Base-by-base conservation (phyloP, 75 land plant genomes). In the Cunninghamia lanceolata region DNA sequence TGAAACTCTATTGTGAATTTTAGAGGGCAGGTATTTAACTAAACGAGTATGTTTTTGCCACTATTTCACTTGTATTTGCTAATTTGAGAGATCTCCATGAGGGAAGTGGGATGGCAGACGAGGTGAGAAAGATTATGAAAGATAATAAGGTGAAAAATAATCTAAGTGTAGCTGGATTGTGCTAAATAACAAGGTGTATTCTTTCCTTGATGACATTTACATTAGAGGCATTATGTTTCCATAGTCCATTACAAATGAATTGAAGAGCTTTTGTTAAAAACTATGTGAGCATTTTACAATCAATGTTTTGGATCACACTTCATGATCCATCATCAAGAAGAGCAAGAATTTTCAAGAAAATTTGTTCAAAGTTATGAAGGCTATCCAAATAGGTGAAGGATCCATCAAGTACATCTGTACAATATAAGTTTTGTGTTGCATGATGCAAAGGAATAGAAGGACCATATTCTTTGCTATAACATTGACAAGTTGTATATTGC, bases 151-250 rank as follows among this genome's bases (percentile, higher is more conserved):
- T 90, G 25, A 87, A 28, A 36, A 93, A 93, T 70, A 83, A 82
- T 11, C 94, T 77, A 92, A 92, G 38, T 91, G 85, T 73, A 91
- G 94, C 84, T 91, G 92, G 92, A 91, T 93, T 77, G 85, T 4
- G 0, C 76, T 88, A n/a, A 85, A 80, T 42, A 77, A 88, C 71
- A 90, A 86, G 32, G 19, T 39, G 25, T 25, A 59, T 59, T 17
- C 66, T 59, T 59, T 59, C 28, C 66, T 59, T 59, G 19, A 17
- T 10, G 66, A 39, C 16, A 35, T 13, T n/a, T n/a, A n/a, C n/a
- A n/a, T n/a, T n/a, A n/a, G n/a, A n/a, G n/a, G n/a, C n/a, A n/a
- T n/a, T n/a, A n/a, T n/a, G n/a, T n/a, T n/a, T n/a, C n/a, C n/a
- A n/a, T n/a, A n/a, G n/a, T n/a, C n/a, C n/a, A n/a, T n/a, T n/a